phyloP scores from a whole-genome alignment of 2,329 filamentous ascomycete genomes.

The Fusarium floridanum region DNA sequence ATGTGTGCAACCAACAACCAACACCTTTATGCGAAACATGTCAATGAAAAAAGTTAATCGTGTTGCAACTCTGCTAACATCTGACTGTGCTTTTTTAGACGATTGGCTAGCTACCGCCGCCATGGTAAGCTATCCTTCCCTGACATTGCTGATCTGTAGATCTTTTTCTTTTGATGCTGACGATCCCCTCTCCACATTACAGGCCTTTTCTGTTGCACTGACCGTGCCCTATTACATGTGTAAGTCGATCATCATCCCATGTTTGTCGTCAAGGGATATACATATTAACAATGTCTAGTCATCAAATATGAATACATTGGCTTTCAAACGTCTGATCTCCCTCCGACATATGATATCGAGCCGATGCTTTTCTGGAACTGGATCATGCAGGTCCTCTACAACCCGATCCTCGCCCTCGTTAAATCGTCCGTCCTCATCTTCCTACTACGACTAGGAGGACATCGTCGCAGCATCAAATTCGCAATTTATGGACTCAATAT shows the following conservation, averaged over 20 bases:
- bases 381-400: conserved; percentile 54
- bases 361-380: conserved; percentile 40
- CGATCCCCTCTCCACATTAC: background rate
- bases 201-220: conserved; percentile 33
- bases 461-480: conserved; percentile 42
- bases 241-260: conserved; percentile 6
- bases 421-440: conserved; percentile 59
- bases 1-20: background rate
- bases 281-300: conserved; percentile 8
- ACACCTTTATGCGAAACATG: background rate
- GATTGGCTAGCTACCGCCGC: conserved; percentile 36
- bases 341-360: conserved; percentile 25
- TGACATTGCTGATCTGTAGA: background rate
- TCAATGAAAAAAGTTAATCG: background rate
- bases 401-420: conserved; percentile 45
- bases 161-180: background rate
- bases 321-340: conserved; percentile 22
- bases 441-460: conserved; percentile 55
- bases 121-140: conserved; percentile 25
- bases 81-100: conserved; percentile 13
- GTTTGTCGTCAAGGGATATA: accelerated
- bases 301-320: conserved; percentile 37
- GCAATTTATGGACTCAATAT: conserved; percentile 51
- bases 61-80: conserved; percentile 7
- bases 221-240: conserved; percentile 37